Evolutionary conservation across 257 asterid genomes (phyloP).

Genomic region (Anisodus acutangulus): DNA sequence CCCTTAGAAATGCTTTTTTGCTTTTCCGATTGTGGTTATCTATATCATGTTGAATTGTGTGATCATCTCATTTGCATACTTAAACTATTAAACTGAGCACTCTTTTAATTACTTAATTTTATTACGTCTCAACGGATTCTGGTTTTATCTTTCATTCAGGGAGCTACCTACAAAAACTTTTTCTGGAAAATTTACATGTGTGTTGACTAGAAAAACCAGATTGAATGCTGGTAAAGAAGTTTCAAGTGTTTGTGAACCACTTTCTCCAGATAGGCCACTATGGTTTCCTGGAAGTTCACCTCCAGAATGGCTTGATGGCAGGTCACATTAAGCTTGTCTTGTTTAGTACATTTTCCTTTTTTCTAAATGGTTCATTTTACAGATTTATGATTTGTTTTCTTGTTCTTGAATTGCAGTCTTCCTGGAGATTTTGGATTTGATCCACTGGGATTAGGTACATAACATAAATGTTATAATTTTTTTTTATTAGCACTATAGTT

Average conservation of each 20-base stretch:
- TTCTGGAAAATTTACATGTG: slow-evolving; percentile 36
- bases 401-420: slow-evolving; percentile 49
- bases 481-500: background rate
- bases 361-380: background rate
- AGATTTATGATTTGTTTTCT: slow-evolving; percentile 21
- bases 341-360: background rate
- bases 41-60: background rate
- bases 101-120: background rate
- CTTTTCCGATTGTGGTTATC: no score
- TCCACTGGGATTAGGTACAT: slow-evolving; percentile 79
- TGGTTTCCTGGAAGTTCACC: slow-evolving; percentile 97
- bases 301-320: slow-evolving; percentile 90
- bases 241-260: slow-evolving; percentile 79
- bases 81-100: background rate
- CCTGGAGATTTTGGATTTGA: slow-evolving; percentile 95
- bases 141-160: slow-evolving; percentile 32
- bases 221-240: slow-evolving; percentile 71
- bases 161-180: slow-evolving; percentile 33
- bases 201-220: slow-evolving; percentile 32
- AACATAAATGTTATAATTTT: background rate
- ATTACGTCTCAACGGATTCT: background rate
- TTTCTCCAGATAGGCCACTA: slow-evolving; percentile 87
- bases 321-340: slow-evolving; percentile 38
- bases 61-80: background rate
- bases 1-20: background rate